phyloP scores from a whole-genome alignment of 352 stramenopile genomes.

The Elongisporangium anandrum region DNA sequence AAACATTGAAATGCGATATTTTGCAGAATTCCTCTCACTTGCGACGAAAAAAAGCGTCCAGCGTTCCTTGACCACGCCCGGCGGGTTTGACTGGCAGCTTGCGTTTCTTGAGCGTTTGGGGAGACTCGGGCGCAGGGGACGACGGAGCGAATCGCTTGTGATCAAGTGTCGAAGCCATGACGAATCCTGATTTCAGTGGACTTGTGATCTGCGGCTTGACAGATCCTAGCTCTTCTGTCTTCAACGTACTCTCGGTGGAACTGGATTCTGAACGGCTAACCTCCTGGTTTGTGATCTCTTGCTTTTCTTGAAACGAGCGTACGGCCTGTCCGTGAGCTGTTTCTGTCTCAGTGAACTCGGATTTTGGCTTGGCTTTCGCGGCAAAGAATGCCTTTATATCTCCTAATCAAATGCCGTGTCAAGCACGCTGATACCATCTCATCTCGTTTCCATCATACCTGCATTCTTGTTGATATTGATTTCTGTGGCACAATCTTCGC shows the following conservation, averaged over 20 bases:
- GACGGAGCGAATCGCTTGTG: constrained; percentile 19
- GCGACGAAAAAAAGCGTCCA: constrained; percentile 30
- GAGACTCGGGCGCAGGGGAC: neutral
- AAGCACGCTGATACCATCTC: neutral
- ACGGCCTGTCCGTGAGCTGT: constrained; percentile 8
- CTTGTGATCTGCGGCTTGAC: no score
- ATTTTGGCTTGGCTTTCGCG: constrained; percentile 9
- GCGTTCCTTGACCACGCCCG: constrained; percentile 17
- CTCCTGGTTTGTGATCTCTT: no score
- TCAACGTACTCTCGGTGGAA: constrained; percentile 10
- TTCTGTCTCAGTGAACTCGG: constrained; percentile 17
- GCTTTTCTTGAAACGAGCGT: constrained; percentile 13
- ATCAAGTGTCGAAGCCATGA: constrained; percentile 43
- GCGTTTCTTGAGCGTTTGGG: constrained; percentile 8
- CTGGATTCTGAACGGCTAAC: no score
- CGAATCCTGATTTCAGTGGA: constrained; percentile 14
- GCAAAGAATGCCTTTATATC: constrained; percentile 70
- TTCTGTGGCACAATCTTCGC: constrained; percentile 66
- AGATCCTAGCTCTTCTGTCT: constrained; percentile 9
- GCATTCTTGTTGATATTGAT: constrained; percentile 64
- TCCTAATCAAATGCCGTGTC: constrained; percentile 25
- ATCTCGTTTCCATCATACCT: constrained; percentile 20
- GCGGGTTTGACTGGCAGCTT: constrained; percentile 1
- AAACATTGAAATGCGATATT: no score
- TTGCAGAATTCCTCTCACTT: constrained; percentile 9